A percentile compares a stretch with the other conserved stretches of the same genome.
Evolutionary conservation across 2,329 filamentous ascomycete genomes (phyloP).

Genomic region (Diaporthe longicolla): DNA sequence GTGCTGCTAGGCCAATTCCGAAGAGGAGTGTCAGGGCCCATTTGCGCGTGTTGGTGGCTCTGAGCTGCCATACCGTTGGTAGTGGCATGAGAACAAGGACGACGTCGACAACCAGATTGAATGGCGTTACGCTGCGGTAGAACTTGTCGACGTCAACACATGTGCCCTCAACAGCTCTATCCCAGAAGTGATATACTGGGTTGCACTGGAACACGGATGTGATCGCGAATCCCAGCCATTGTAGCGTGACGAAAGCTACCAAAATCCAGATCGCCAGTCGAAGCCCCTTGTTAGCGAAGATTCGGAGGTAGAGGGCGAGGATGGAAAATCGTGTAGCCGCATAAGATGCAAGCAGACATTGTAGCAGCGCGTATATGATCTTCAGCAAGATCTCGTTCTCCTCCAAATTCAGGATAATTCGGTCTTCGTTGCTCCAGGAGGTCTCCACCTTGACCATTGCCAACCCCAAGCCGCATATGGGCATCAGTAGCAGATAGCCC

Average conservation of each 20-base stretch:
- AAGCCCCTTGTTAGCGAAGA: slow-evolving; percentile 26
- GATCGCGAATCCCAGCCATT: slow-evolving; percentile 35
- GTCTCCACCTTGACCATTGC: slow-evolving; percentile 34
- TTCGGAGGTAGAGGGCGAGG: slow-evolving; percentile 41
- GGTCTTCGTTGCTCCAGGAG: slow-evolving; percentile 38
- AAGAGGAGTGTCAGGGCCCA: slow-evolving; percentile 38
- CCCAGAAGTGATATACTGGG: slow-evolving; percentile 37
- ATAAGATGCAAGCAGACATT: slow-evolving; percentile 36
- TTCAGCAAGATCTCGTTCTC: slow-evolving; percentile 38
- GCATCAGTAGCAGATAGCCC: slow-evolving; percentile 37
- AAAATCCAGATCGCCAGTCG: slow-evolving; percentile 36
- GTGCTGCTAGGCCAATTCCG: slow-evolving; percentile 37
- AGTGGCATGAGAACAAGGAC: slow-evolving; percentile 36
- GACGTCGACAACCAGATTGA: slow-evolving; percentile 37
- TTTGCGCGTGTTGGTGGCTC: slow-evolving; percentile 34
- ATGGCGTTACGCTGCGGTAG: slow-evolving; percentile 40
- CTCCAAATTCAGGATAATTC: slow-evolving; percentile 32
- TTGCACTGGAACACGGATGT: slow-evolving; percentile 25
- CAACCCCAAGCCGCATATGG: slow-evolving; percentile 38
- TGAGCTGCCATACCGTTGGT: slow-evolving; percentile 38
- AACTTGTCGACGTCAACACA: slow-evolving; percentile 38
- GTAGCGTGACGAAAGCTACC: slow-evolving; percentile 30
- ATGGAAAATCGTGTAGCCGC: slow-evolving; percentile 40
- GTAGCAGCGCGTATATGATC: slow-evolving; percentile 37
- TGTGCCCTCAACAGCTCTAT: slow-evolving; percentile 20